These are phyloP conservation scores for Schizosaccharomyces octosporus DNA, from an alignment of 805 yeast genomes.

Conservation along the genomic window DNA sequence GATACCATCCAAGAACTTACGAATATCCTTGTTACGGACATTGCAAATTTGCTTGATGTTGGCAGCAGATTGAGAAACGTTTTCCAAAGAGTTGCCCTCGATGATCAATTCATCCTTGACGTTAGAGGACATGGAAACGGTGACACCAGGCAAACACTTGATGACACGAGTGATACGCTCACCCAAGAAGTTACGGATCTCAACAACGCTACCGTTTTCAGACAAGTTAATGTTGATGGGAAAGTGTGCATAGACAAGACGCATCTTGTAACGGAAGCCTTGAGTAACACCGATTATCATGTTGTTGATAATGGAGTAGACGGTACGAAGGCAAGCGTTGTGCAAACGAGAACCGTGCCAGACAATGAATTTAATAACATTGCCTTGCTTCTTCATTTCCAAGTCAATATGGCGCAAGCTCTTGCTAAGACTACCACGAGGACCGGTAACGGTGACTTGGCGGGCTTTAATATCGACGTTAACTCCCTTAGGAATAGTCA, in stretches of 20 bases:
- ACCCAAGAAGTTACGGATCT: slow-evolving; percentile 98
- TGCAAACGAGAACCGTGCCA: slow-evolving; percentile 99
- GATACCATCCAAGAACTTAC: slow-evolving; percentile 99
- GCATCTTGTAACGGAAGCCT: slow-evolving; percentile 88
- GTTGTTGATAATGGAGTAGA: slow-evolving; percentile 82
- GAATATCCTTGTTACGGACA: slow-evolving; percentile 99
- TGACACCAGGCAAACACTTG: slow-evolving; percentile 71
- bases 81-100: slow-evolving; percentile 88
- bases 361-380: slow-evolving; percentile 64
- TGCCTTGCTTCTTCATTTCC: slow-evolving; percentile 54
- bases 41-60: slow-evolving; percentile 94
- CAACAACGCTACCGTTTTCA: slow-evolving; percentile 57
- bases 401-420: slow-evolving; percentile 85
- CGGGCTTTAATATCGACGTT: slow-evolving; percentile 80
- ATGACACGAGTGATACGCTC: slow-evolving; percentile 90
- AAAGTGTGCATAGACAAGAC: slow-evolving; percentile 99
- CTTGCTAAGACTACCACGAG: slow-evolving; percentile 87
- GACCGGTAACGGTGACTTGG: slow-evolving; percentile 73
- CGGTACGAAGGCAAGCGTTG: slow-evolving; percentile 97
- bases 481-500: slow-evolving; percentile 19
- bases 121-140: slow-evolving; percentile 50
- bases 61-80: slow-evolving; percentile 95
- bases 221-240: slow-evolving; percentile 93
- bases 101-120: slow-evolving; percentile 89
- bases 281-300: slow-evolving; percentile 92